Base-by-base conservation (phyloP, 108 stramenopile genomes). In the Cyclotella sp. region DNA sequence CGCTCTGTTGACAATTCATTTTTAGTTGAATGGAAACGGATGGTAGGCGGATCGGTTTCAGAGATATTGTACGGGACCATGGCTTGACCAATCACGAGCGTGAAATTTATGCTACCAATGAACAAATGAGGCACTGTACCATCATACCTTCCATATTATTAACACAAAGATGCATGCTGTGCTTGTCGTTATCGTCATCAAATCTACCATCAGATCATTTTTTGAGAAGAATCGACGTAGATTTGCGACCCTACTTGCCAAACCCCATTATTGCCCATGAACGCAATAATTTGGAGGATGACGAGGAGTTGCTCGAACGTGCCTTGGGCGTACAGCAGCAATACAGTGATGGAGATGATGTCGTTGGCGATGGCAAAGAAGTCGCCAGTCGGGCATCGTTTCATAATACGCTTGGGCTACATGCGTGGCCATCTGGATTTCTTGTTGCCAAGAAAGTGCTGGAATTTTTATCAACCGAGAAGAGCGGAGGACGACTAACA, bases 361-460 rank as follows among this genome's bases (percentile, higher is more conserved):
- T 34, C 34, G 2, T 34, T 2, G 6, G 34, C 34, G 15, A 61
- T n/a, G 14, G 30, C 30, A 12, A 30, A 15, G 29, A 39, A 9
- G 4, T 1, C 29, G 30, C 29, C 11, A 2, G 19, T 3, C 15
- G 3, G 14, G 13, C 1, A 39, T 12, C 60, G 34, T 61, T 61
- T 39, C 60, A 61, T 30, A 30, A 61, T 39, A 61, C 34, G 14
- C 34, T 61, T 0, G 60, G 60, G 12, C 34, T 61, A 30, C 60
- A 61, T 12, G 60, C 60, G 2, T 61, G 60, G 60, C 60, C 60
- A 0, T 61, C 60, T 15, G 60, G 60, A n/a, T 61, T 61, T 39
- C 30, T 61, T 2, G 60, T 30, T 21, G 60, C 60, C 1, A 30
- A 13, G 15, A 30, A 16, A 2, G 15, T 15, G 34, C 14, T 61